Evolutionary conservation across 345 rosid genomes (phyloP), one percentile per base, ranked within the genome.

Genomic region (Dipteronia dyeriana): DNA sequence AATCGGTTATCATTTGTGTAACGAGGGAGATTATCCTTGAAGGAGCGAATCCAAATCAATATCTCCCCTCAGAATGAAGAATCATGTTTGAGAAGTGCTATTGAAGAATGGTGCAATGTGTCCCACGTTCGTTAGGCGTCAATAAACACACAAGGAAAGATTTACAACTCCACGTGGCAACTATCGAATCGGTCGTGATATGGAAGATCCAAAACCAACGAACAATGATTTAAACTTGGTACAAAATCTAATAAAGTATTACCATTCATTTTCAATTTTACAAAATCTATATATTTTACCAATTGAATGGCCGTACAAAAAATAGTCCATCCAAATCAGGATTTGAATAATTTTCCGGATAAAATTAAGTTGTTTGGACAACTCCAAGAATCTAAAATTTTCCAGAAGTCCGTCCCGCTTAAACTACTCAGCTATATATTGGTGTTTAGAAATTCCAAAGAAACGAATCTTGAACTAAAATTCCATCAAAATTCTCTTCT

Each of bases 371-470:
- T 13, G 60, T 1, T 0, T 8, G 45, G 45, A 66, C 3, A 47
- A 41, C 43, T 73, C 83, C 66, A 74, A 5, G 77, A 65, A 68
- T 41, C 74, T 54, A 78, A 81, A 84, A 73, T 22, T 66, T 47
- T 49, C 82, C 86, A 12, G 73, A 68, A 45, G 17, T 22, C 68
- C 59, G 80, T 69, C 74, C 68, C 57, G 57, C 3, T 8, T 9
- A 23, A 22, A 66, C n/a, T 26, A 17, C 17, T 10, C 9, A 31
- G 3, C 1, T 41, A 43, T 16, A 65, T 59, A 4, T 34, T 7
- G 51, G 51, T 25, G 23, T 64, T 71, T 25, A 90, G 76, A 91
- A 91, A 75, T 90, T 86, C 95, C 95, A 93, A 25, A 93, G 92
- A 79, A 81, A 85, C 4, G 86, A 84, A 66, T 80, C 89, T 9